A percentile compares a stretch with the other conserved stretches of the same genome.
Conservation (phyloP, 2,329 filamentous ascomycete genomes). For the Diaporthe sp. region DNA sequence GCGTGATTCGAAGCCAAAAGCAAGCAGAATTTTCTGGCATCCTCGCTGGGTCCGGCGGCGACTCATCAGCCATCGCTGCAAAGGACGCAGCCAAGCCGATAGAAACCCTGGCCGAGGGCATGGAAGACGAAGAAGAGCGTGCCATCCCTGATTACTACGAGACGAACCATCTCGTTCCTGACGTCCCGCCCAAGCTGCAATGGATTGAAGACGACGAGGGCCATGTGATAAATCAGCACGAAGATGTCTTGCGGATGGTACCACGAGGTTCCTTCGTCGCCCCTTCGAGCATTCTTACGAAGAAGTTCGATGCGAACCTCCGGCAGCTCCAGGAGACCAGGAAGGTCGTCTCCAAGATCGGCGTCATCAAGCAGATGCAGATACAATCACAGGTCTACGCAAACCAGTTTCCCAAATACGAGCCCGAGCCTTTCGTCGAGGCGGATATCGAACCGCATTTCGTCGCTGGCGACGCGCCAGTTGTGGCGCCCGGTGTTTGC, state of each 20-base stretch:
- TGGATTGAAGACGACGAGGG: conserved; percentile 94
- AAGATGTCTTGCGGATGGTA: conserved; percentile 84
- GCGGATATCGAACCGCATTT: conserved; percentile 90
- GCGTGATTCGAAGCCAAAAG: conserved; percentile 84
- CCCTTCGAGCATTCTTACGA: conserved; percentile 77
- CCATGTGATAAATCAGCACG: conserved; percentile 86
- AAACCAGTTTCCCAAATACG: conserved; percentile 98
- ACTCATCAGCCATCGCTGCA: conserved; percentile 59
- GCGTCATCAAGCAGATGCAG: conserved; percentile 99
- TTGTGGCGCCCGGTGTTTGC: conserved; percentile 86
- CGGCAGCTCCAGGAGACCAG: conserved; percentile 96
- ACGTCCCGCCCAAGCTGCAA: conserved; percentile 79
- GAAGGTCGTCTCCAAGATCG: conserved; percentile 95
- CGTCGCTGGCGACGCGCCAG: conserved; percentile 85
- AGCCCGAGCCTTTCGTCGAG: conserved; percentile 89
- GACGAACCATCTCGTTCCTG: conserved; percentile 84
- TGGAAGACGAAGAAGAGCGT: conserved; percentile 86
- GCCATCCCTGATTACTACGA: conserved; percentile 97
- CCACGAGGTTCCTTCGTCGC: conserved; percentile 80
- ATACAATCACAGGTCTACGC: conserved; percentile 97
- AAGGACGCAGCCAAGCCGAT: conserved; percentile 61
- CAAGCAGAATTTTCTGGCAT: conserved; percentile 67
- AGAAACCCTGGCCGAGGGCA: conserved; percentile 93
- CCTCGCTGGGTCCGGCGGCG: conserved; percentile 47
- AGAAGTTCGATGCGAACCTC: conserved; percentile 90